Conservation (phyloP, 2,329 filamentous ascomycete species). For the Exophiala calicioides region DNA sequence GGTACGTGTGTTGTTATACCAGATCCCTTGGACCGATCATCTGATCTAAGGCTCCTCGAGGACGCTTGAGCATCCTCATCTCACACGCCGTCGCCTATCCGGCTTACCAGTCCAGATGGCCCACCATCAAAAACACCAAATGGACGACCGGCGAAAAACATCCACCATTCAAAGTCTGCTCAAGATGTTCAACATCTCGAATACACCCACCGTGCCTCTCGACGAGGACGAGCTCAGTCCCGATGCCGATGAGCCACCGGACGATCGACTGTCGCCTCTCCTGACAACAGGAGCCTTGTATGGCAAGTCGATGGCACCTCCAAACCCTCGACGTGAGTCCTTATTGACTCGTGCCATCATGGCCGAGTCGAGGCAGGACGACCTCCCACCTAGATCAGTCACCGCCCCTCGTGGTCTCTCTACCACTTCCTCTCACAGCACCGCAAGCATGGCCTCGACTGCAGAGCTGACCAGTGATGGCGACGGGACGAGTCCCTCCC, state of each 20-base stretch:
- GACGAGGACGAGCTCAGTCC: constrained; percentile 66
- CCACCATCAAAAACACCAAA: constrained; percentile 28
- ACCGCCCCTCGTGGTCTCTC: constrained; percentile 36
- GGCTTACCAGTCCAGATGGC: constrained; percentile 15
- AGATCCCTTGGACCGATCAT: constrained; percentile 19
- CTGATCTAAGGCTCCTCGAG: not conserved
- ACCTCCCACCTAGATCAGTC: constrained; percentile 32
- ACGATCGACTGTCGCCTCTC: constrained; percentile 47
- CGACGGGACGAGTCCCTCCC: constrained; percentile 83
- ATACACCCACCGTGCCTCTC: constrained; percentile 40
- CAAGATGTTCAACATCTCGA: constrained; percentile 48
- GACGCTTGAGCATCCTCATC: constrained; percentile 1
- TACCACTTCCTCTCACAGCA: constrained; percentile 71
- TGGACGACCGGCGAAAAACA: constrained; percentile 9
- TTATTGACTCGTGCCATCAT: constrained; percentile 83
- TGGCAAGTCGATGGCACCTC: constrained; percentile 43
- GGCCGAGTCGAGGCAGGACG: constrained; percentile 61
- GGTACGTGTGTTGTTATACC: constrained; percentile 29
- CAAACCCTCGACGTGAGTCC: constrained; percentile 64
- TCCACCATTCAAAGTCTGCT: constrained; percentile 42
- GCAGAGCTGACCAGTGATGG: constrained; percentile 94
- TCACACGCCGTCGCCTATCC: not conserved
- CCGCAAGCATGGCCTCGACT: constrained; percentile 76
- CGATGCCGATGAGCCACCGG: constrained; percentile 88
- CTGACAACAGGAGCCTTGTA: constrained; percentile 39